Evolutionary conservation across 805 yeast genomes (phyloP).

Genomic region (Ogataea polymorpha): DNA sequence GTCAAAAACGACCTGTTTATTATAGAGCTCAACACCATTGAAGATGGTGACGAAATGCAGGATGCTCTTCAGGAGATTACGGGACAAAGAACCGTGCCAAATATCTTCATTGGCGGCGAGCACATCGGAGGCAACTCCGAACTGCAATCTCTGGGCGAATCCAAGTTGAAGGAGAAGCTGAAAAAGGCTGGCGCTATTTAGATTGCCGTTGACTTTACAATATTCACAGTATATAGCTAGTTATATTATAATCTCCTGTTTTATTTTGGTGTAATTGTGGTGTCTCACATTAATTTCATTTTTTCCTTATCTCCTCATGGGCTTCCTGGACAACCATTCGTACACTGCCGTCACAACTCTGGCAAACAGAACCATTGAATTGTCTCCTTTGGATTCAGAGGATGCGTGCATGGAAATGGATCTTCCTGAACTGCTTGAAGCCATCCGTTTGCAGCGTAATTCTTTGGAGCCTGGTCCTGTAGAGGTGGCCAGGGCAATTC

Average conservation of each 20-base stretch:
- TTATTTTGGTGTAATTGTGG: not conserved
- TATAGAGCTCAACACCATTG: constrained; percentile 48
- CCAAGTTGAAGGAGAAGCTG: constrained; percentile 15
- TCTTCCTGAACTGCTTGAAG: constrained; percentile 56
- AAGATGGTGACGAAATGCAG: constrained; percentile 82
- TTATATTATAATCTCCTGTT: not conserved
- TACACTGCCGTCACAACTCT: constrained; percentile 68
- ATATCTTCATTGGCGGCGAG: constrained; percentile 82
- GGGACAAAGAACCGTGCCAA: constrained; percentile 93
- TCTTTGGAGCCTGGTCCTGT: constrained; percentile 39
- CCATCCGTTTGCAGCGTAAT: constrained; percentile 38
- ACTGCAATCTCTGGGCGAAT: constrained; percentile 60
- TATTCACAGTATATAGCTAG: not conserved
- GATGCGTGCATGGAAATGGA: constrained; percentile 40
- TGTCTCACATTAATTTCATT: not conserved
- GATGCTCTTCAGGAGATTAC: constrained; percentile 71
- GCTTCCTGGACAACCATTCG: constrained; percentile 56
- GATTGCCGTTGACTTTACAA: not conserved
- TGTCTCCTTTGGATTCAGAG: constrained; percentile 41
- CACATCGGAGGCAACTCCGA: constrained; percentile 96
- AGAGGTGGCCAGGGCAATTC: constrained; percentile 88
- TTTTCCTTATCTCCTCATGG: constrained; percentile 36
- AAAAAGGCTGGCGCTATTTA: constrained; percentile 6
- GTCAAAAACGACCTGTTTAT: constrained; percentile 47
- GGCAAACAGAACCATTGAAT: constrained; percentile 47